A percentile compares a stretch with the other conserved stretches of the same genome.
Conservation (phyloP, 1,284 basidiomycete species). For the Tilletia caries region DNA sequence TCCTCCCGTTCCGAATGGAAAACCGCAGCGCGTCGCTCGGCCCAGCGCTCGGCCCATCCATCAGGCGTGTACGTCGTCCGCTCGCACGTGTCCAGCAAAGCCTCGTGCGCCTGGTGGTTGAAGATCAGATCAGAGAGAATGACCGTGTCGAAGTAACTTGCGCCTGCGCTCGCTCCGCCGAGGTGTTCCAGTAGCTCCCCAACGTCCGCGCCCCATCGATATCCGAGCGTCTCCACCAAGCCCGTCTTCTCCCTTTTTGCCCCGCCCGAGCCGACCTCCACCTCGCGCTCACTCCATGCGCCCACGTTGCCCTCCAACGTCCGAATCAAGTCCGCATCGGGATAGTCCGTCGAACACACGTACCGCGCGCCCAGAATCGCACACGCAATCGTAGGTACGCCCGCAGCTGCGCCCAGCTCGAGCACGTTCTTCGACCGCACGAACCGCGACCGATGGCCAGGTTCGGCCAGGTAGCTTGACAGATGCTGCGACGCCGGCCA, state of each 20-base stretch:
- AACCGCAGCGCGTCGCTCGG: neutral
- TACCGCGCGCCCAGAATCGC: conserved; percentile 55
- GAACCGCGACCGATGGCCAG: conserved; percentile 55
- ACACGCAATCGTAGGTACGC: conserved; percentile 74
- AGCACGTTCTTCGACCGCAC: conserved; percentile 62
- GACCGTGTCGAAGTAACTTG: conserved; percentile 68
- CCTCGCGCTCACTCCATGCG: neutral
- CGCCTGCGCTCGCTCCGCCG: conserved; percentile 11
- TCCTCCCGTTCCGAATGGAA: conserved; percentile 1
- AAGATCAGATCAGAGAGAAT: conserved; percentile 89
- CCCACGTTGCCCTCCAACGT: conserved; percentile 72
- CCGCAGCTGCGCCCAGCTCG: conserved; percentile 90
- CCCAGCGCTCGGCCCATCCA: neutral
- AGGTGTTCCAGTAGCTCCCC: conserved; percentile 60
- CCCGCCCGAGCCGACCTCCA: neutral
- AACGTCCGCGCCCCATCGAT: conserved; percentile 79
- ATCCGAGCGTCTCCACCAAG: conserved; percentile 62
- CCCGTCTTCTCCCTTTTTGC: neutral
- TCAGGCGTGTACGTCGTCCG: neutral
- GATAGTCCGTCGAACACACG: conserved; percentile 88
- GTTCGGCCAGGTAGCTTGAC: conserved; percentile 48
- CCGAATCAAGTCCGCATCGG: conserved; percentile 72
- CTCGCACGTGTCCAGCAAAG: conserved; percentile 74
- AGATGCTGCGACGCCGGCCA: conserved; percentile 59
- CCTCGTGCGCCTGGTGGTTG: conserved; percentile 71